phyloP scores from a whole-genome alignment of 352 stramenopile genomes.

The Peronospora belbahrii region DNA sequence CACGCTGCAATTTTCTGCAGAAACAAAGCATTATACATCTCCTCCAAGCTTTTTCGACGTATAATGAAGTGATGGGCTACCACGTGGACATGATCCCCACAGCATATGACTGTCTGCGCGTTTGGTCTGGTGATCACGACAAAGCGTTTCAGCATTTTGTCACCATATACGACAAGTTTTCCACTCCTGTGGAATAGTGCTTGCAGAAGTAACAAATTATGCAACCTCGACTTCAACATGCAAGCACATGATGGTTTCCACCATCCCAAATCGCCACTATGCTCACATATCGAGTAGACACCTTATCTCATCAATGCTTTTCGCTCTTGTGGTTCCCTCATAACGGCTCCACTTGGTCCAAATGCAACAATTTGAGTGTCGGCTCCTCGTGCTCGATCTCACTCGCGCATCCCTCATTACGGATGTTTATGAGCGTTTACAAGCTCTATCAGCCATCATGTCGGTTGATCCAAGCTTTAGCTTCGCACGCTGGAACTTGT shows the following conservation, averaged over 20 bases:
- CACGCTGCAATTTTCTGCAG: conserved; percentile 17
- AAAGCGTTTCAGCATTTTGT: conserved; percentile 58
- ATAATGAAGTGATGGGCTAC: conserved; percentile 62
- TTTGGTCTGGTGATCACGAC: conserved; percentile 58
- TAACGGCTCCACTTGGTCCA: conserved; percentile 26
- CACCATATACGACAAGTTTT: conserved; percentile 44
- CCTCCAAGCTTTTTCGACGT: conserved; percentile 62
- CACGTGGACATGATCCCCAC: conserved; percentile 40
- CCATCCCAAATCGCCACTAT: conserved; percentile 20
- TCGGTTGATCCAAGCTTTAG: too few relatives aligned
- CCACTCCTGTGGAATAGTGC: conserved; percentile 26
- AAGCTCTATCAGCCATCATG: conserved; percentile 30
- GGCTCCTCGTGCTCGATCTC: not conserved
- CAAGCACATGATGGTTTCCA: conserved; percentile 5
- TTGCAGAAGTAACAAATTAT: conserved; percentile 4
- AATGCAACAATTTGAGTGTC: not conserved
- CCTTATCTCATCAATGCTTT: conserved; percentile 2
- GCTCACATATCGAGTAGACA: not conserved
- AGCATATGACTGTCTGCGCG: conserved; percentile 42
- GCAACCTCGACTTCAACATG: conserved; percentile 1
- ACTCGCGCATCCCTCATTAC: conserved; percentile 23
- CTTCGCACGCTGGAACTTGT: too few relatives aligned
- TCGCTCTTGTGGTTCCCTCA: conserved; percentile 27
- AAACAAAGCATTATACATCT: conserved; percentile 38
- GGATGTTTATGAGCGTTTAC: conserved; percentile 14